phyloP scores from a whole-genome alignment of 2,329 filamentous ascomycete genomes.

The Dactylellina cionopaga region DNA sequence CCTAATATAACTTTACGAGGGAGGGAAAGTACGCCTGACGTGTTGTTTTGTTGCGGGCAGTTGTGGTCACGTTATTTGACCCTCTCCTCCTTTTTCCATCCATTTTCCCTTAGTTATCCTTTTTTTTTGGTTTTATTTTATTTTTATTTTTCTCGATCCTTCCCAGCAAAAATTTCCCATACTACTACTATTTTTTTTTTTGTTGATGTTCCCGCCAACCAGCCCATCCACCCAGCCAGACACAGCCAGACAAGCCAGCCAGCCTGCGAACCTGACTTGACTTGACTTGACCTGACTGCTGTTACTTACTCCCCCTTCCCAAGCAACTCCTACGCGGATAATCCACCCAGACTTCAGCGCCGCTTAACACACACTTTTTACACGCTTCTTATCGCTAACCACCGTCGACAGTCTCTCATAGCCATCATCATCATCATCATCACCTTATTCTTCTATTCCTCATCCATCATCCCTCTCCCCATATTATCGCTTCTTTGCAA shows the following conservation, averaged over 20 bases:
- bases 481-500: neutral
- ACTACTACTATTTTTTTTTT: constrained; percentile 5
- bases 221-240: too few relatives aligned
- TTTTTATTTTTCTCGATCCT: neutral
- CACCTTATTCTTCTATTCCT: neutral
- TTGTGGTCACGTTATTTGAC: neutral
- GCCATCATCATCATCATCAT: neutral
- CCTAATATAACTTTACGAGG: too few relatives aligned
- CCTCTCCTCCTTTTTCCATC: neutral
- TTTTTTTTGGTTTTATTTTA: constrained; percentile 5
- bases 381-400: constrained; percentile 25
- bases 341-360: constrained; percentile 19
- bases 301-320: neutral
- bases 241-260: neutral
- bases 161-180: too few relatives aligned
- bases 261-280: too few relatives aligned
- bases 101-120: neutral
- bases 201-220: constrained; percentile 33
- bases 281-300: too few relatives aligned
- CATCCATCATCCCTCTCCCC: neutral
- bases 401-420: constrained; percentile 2
- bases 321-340: constrained; percentile 35
- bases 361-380: constrained; percentile 10
- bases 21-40: constrained; percentile 34
- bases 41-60: constrained; percentile 20